These are phyloP conservation scores for Bremia lactucae DNA, from an alignment of 352 stramenopile genomes.

Conservation along the genomic window DNA sequence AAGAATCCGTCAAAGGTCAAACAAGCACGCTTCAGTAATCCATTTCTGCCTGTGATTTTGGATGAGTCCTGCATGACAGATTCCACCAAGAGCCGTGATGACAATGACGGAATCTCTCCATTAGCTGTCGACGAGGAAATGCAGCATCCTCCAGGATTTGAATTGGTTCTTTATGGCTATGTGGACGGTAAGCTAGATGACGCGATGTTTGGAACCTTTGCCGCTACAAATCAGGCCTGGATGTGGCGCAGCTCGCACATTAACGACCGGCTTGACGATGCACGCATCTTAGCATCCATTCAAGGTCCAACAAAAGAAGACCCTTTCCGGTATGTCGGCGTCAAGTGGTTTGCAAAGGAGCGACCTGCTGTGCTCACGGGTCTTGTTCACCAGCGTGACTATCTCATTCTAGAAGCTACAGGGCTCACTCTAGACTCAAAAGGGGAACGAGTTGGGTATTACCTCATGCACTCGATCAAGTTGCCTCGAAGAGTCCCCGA, in stretches of 20 bases:
- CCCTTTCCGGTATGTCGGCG: neutral
- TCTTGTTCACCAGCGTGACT: constrained; percentile 1
- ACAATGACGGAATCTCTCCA: neutral
- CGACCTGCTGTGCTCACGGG: neutral
- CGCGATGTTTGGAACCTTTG: constrained; percentile 1
- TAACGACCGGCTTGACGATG: constrained; percentile 1
- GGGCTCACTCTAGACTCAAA: neutral
- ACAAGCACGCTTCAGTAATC: neutral
- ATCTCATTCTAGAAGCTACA: constrained; percentile 1
- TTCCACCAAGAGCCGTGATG: neutral
- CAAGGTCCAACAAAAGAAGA: constrained; percentile 1
- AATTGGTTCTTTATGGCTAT: neutral
- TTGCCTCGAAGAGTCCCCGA: constrained; percentile 1
- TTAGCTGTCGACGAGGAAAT: neutral
- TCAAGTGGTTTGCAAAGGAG: constrained; percentile 2
- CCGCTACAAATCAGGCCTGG: neutral
- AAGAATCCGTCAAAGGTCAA: neutral
- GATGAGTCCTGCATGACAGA: neutral
- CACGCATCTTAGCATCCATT: neutral
- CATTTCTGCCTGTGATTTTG: neutral
- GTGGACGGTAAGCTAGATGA: neutral
- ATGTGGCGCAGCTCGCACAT: constrained; percentile 1
- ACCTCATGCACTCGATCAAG: constrained; percentile 1
- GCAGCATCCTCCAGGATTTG: neutral
- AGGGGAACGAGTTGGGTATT: neutral